A percentile compares a stretch with the other conserved stretches of the same genome.
Conservation (phyloP, 108 stramenopile genomes). For the Nitzschia sp. region DNA sequence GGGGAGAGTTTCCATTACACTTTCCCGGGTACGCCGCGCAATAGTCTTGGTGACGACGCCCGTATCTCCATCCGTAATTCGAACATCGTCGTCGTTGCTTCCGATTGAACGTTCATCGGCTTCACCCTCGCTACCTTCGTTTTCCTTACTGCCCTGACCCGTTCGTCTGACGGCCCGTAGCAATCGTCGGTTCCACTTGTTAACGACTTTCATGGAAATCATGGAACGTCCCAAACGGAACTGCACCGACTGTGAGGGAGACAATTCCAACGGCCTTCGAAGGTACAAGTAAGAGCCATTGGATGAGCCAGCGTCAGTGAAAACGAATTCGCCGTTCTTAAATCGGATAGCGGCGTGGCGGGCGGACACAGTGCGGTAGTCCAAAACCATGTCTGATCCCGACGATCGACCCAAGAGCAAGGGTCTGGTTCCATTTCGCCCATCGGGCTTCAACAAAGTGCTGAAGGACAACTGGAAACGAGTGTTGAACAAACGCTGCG, state of each 20-base stretch:
- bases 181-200: constrained; percentile 85
- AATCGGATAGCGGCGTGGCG: constrained; percentile 88
- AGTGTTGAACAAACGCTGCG: constrained; percentile 94
- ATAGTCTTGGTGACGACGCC: constrained; percentile 67
- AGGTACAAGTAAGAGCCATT: constrained; percentile 90
- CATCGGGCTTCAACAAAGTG: constrained; percentile 89
- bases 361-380: constrained; percentile 92
- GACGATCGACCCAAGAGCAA: constrained; percentile 94
- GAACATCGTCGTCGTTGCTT: constrained; percentile 82
- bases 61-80: constrained; percentile 68
- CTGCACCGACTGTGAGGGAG: constrained; percentile 75
- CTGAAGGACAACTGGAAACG: constrained; percentile 95
- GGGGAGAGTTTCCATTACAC: constrained; percentile 76
- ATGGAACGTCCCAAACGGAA: constrained; percentile 85
- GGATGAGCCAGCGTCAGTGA: constrained; percentile 87
- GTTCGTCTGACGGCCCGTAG: constrained; percentile 74
- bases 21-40: constrained; percentile 71
- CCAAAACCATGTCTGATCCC: constrained; percentile 95
- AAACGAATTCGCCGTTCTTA: constrained; percentile 91
- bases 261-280: constrained; percentile 83
- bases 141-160: constrained; percentile 40
- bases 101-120: constrained; percentile 80
- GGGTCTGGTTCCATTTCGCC: constrained; percentile 83
- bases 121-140: constrained; percentile 25
- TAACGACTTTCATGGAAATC: constrained; percentile 90